Base-by-base conservation (phyloP, 208 protist genomes). In the Endotrypanum monterogeii region DNA sequence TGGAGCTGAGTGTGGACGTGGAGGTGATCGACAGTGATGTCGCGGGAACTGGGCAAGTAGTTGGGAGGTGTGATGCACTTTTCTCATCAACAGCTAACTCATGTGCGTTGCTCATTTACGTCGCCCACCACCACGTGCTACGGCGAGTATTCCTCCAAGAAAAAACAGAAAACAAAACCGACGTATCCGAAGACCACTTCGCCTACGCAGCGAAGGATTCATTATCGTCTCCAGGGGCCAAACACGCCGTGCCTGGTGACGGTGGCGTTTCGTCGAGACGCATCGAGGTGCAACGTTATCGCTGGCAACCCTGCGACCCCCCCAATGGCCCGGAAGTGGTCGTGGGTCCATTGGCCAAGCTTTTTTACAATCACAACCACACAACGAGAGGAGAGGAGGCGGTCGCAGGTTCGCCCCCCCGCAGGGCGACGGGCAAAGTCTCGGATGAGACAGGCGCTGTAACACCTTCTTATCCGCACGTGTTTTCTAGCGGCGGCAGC, bases 21-120 rank as follows among this genome's bases (percentile, higher is more conserved):
- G 44, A 71, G 54, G 32, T 1, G 4, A 12, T 1, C 6, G 18
- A 6, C 35, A 3, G 12, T 8, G n/a, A 63, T 23, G 18, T 5
- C 28, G 20, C 9, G 9, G 32, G 35, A 25, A 20, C 60, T 46
- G 60, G 37, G 2, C 37, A 46, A 65, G 37, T 37, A 37, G 35
- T 65, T 46, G 35, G 60, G 9, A 23, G 20, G 9, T 25, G 58
- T 35, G 54, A 58, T 46, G 32, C 46, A 35, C 58, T 4, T 28
- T 48, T 32, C 11, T 54, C 23, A 37, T 41, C 23, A 39, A 23
- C 23, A 2, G 11, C 69, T 63, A 51, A 52, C 0, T 46, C 66
- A 41, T 70, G 30, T 50, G 41, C 48, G 48, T n/a, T 76, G 63
- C 70, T 80, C 2, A 32, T 74, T 11, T 80, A 76, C 56, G 63